Conservation (phyloP, 345 rosid genomes). For the Eucalyptus pauciflora region DNA sequence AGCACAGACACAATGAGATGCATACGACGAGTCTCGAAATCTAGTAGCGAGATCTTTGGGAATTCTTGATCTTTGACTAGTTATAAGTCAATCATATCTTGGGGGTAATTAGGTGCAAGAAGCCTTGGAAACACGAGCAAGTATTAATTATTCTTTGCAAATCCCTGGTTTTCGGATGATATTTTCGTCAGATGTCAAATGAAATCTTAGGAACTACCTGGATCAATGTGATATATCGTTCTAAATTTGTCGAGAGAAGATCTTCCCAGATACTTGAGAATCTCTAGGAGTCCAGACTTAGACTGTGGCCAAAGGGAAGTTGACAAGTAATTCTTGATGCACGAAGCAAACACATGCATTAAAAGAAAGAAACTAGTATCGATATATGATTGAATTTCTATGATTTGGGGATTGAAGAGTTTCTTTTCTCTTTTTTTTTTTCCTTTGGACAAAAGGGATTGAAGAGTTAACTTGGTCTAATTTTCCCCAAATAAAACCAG, state of each 20-base stretch:
- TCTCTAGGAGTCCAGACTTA: neutral
- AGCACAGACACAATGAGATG: neutral
- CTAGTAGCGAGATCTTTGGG: neutral
- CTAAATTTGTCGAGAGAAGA: neutral
- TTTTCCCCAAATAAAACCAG: neutral
- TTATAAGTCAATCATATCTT: neutral
- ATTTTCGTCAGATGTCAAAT: neutral
- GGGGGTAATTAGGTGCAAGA: neutral
- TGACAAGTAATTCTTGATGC: neutral
- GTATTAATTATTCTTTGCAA: neutral
- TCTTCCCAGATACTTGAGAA: neutral
- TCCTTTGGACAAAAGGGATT: neutral
- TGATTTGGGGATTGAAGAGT: neutral
- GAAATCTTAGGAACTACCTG: slow-evolving; percentile 1
- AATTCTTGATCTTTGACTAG: neutral
- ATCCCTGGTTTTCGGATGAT: neutral
- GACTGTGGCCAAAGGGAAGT: neutral
- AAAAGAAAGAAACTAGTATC: neutral
- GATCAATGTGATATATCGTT: neutral
- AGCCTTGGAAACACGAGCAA: neutral
- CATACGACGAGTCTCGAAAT: rapidly evolving
- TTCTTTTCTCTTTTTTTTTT: too few relatives aligned
- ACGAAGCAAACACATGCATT: neutral
- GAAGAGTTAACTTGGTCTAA: neutral
- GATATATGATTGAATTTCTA: neutral